These are phyloP conservation scores for Paramecium sonneborni DNA, from an alignment of 73 alveolate genomes.

Conservation along the genomic window DNA sequence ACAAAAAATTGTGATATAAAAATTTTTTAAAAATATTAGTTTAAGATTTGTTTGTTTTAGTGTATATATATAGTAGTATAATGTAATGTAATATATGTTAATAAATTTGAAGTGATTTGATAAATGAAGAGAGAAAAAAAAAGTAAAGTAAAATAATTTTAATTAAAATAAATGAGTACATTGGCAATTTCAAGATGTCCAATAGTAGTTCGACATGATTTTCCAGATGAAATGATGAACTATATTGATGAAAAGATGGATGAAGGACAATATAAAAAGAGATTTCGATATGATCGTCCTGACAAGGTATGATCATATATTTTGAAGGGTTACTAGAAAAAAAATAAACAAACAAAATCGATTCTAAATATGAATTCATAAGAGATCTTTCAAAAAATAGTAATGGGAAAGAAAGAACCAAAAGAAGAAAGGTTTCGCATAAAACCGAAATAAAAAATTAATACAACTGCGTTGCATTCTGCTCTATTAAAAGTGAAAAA, in stretches of 20 bases:
- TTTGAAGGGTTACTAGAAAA: not conserved
- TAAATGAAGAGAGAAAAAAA: not conserved
- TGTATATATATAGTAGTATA: no score
- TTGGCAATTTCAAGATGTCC: slow-evolving; percentile 56
- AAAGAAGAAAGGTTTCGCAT: slow-evolving; percentile 25
- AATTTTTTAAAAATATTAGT: no score
- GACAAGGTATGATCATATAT: slow-evolving; percentile 4
- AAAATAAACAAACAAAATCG: not conserved
- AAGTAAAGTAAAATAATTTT: not conserved
- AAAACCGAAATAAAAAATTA: slow-evolving; percentile 48
- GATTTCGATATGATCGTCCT: slow-evolving; percentile 53
- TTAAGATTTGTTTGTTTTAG: no score
- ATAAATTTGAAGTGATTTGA: not conserved
- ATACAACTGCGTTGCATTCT: slow-evolving; percentile 36
- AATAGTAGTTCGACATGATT: slow-evolving; percentile 37
- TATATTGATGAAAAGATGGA: slow-evolving; percentile 54
- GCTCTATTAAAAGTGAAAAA: slow-evolving; percentile 30
- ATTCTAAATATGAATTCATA: slow-evolving; percentile 53
- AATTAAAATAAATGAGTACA: slow-evolving; percentile 19
- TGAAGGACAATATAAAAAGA: slow-evolving; percentile 51
- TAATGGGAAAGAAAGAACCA: slow-evolving; percentile 2
- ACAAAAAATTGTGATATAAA: no score
- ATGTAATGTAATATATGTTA: not conserved
- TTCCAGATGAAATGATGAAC: slow-evolving; percentile 49
- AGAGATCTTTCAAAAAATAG: slow-evolving; percentile 31